phyloP scores from a whole-genome alignment of 305 asterid genomes.

The Nicotiana rustica region DNA sequence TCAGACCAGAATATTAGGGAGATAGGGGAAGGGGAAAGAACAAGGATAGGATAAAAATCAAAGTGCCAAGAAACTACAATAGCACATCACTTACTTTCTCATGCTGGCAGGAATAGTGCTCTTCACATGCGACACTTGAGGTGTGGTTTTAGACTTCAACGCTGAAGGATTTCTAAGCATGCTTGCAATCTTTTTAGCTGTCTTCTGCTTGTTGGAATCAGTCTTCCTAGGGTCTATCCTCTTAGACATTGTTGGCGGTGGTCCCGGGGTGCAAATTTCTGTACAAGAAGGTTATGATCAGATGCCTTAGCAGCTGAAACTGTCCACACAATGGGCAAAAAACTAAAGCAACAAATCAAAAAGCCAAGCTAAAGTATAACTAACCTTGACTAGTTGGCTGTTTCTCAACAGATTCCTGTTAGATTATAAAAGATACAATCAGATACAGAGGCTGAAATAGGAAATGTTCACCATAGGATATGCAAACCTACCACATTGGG shows the following conservation, averaged over 20 bases:
- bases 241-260: constrained; percentile 45
- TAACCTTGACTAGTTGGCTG: constrained; percentile 52
- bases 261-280: constrained; percentile 77
- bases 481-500: constrained; percentile 3
- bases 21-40: background rate
- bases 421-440: constrained; percentile 23
- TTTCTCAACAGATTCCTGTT: constrained; percentile 44
- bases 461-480: constrained; percentile 12
- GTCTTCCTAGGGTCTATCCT: constrained; percentile 38
- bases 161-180: constrained; percentile 66
- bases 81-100: constrained; percentile 55
- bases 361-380: constrained; percentile 30
- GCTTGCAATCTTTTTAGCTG: constrained; percentile 71
- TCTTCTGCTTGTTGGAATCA: constrained; percentile 56
- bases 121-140: constrained; percentile 49
- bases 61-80: constrained; percentile 10
- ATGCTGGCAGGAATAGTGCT: constrained; percentile 58
- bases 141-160: constrained; percentile 52
- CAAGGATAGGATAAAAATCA: background rate
- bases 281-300: constrained; percentile 34
- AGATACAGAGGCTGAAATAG: background rate
- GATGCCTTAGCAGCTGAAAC: constrained; percentile 2
- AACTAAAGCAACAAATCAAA: background rate
- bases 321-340: background rate
- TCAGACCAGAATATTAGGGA: background rate